Evolutionary conservation across 2,329 filamentous ascomycete species (phyloP), one percentile per base, ranked within the genome.

Genomic region (Colletotrichum sp.): DNA sequence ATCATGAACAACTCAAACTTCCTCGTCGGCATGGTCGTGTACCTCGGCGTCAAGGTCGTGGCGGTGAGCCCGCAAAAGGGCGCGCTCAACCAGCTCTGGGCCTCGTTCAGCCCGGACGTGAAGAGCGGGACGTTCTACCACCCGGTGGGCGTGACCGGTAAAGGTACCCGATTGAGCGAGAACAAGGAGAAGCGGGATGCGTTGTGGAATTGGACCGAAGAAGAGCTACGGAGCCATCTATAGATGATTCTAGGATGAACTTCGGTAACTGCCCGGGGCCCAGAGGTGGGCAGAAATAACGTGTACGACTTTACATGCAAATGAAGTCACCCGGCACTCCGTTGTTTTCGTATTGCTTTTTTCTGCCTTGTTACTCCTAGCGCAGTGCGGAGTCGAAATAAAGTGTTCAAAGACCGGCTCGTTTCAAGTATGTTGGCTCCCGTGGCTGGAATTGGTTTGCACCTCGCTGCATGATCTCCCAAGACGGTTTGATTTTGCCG

Each of bases 1-100:
- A 34, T 76, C 59, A 59, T 69, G 57, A 99, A 98, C 83, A 98
- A 95, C 91, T 98, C 96, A 52, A 96, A 98, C 93, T 98, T 99
- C 95, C 98, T 98, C 89, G 96, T 99, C 78, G 97, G 96, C 83
- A 99, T 98, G 81, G 96, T 98, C 85, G 96, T 99, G 93, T 99
- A 98, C 86, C 96, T 95, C 90, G 98, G 97, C 87, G 98, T 79
- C 39, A 78, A 77, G 12, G 26, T 73, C 26, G 44, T 39, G 28
- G 71, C 81, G 76, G 76, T 83, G 72, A 79, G 80, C 8, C 65
- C 79, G 7, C 79, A 82, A 2, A 76, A 74, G 64, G 74, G 74
- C 5, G 74, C 74, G 12, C 59, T 76, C 34, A 83, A 82, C 63
- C 81, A 81, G 39, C 75, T 83, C 2, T 85, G 84, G 84, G 84